Evolutionary conservation across 768 basidiomycete genomes (phyloP).

Genomic region (Boletellus ananas): DNA sequence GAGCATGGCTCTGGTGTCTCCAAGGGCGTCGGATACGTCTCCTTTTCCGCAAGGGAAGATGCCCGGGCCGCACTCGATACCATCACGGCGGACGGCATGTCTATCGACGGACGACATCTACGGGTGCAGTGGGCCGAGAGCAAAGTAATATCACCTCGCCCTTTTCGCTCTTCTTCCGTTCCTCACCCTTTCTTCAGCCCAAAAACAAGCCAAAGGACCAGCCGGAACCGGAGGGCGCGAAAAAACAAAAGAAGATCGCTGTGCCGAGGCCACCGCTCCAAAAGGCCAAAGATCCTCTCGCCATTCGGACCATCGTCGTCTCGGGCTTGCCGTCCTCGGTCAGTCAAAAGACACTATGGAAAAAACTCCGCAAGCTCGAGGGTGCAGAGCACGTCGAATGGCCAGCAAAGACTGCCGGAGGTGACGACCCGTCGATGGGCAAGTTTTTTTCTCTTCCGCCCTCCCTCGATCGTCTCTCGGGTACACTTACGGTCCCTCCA

Average conservation of each 20-base stretch:
- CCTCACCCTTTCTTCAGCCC: conserved; percentile 30
- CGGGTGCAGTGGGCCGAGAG: conserved; percentile 77
- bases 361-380: conserved; percentile 76
- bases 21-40: conserved; percentile 96
- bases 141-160: conserved; percentile 47
- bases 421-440: conserved; percentile 55
- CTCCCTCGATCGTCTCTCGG: not conserved
- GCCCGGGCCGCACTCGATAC: conserved; percentile 70
- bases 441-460: not conserved
- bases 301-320: conserved; percentile 76
- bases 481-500: conserved; percentile 17
- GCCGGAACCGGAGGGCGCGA: conserved; percentile 26
- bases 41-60: conserved; percentile 87
- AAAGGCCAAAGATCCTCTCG: conserved; percentile 63
- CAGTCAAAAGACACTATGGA: conserved; percentile 71
- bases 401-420: conserved; percentile 46
- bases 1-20: conserved; percentile 71
- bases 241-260: conserved; percentile 41
- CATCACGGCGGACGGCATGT: conserved; percentile 60
- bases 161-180: not conserved
- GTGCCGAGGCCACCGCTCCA: conserved; percentile 31
- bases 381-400: conserved; percentile 77
- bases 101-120: conserved; percentile 63
- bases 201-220: conserved; percentile 38
- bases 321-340: conserved; percentile 65